These are phyloP conservation scores for Microdochium bolleyi DNA, from an alignment of 2,329 filamentous ascomycete species.

Conservation along the genomic window DNA sequence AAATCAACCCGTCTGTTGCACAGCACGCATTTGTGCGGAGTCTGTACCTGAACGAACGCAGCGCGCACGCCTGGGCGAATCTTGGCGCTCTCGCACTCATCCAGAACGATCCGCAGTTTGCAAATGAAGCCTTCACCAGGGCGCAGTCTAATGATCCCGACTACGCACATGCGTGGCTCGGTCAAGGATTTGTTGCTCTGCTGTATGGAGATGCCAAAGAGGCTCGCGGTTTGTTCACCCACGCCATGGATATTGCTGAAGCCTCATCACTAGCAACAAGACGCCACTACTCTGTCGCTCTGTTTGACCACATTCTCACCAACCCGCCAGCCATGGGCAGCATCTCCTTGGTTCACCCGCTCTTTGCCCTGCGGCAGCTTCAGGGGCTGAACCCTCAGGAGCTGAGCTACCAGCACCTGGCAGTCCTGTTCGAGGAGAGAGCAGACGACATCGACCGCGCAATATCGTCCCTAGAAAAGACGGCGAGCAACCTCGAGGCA, in stretches of 20 bases:
- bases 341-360: constrained; percentile 68
- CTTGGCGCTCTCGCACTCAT: constrained; percentile 79
- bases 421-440: constrained; percentile 74
- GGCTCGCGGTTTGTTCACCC: constrained; percentile 78
- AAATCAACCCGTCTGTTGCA: constrained; percentile 76
- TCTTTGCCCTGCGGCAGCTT: constrained; percentile 83
- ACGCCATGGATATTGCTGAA: constrained; percentile 88
- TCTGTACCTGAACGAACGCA: constrained; percentile 85
- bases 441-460: constrained; percentile 60
- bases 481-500: constrained; percentile 65
- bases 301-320: constrained; percentile 73
- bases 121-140: constrained; percentile 81
- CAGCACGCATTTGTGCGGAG: constrained; percentile 93
- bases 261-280: constrained; percentile 66
- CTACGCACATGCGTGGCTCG: constrained; percentile 88
- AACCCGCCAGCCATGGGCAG: constrained; percentile 41
- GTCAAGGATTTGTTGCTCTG: constrained; percentile 79
- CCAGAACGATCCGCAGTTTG: constrained; percentile 76
- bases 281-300: constrained; percentile 69
- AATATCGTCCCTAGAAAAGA: constrained; percentile 52
- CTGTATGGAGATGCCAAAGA: constrained; percentile 67
- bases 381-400: constrained; percentile 63
- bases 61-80: constrained; percentile 82
- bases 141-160: constrained; percentile 94
- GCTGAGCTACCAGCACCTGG: constrained; percentile 67